Conservation (phyloP, 192 early-diverging fungal species). For the Coemansia sp. region DNA sequence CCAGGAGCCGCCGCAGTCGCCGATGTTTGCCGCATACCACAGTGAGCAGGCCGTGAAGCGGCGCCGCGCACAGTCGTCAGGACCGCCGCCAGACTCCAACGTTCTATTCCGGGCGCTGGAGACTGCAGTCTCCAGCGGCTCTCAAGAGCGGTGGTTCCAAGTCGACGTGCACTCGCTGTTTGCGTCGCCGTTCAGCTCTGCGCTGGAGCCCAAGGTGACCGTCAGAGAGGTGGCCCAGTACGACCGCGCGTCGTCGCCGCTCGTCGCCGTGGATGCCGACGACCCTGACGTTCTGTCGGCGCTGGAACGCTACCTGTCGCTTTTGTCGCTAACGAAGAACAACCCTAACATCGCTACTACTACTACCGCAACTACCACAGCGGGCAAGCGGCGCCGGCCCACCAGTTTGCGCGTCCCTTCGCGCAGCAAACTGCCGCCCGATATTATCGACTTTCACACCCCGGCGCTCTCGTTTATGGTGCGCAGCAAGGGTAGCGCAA, state of each 20-base stretch:
- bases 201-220: conserved; percentile 12
- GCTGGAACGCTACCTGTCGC: conserved; percentile 16
- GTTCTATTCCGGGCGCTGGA: background rate
- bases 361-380: background rate
- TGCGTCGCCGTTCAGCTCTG: conserved; percentile 13
- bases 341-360: background rate
- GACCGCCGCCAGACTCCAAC: background rate
- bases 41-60: background rate
- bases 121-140: background rate
- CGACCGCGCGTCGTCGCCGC: background rate
- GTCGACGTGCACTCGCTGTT: conserved; percentile 37
- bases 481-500: background rate
- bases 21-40: conserved; percentile 34
- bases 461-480: conserved; percentile 34
- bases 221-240: conserved; percentile 21
- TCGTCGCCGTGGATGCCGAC: conserved; percentile 14
- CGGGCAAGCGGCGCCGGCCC: too few species aligned
- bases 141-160: conserved; percentile 18
- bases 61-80: background rate
- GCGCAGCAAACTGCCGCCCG: conserved; percentile 7
- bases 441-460: conserved; percentile 11
- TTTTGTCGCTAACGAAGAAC: conserved; percentile 10
- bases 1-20: conserved; percentile 44
- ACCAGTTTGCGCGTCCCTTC: conserved; percentile 21
- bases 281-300: conserved; percentile 18